A percentile compares a stretch with the other conserved stretches of the same genome.
phyloP scores from a whole-genome alignment of 108 stramenopile species.

The Asterionellopsis glacialis region DNA sequence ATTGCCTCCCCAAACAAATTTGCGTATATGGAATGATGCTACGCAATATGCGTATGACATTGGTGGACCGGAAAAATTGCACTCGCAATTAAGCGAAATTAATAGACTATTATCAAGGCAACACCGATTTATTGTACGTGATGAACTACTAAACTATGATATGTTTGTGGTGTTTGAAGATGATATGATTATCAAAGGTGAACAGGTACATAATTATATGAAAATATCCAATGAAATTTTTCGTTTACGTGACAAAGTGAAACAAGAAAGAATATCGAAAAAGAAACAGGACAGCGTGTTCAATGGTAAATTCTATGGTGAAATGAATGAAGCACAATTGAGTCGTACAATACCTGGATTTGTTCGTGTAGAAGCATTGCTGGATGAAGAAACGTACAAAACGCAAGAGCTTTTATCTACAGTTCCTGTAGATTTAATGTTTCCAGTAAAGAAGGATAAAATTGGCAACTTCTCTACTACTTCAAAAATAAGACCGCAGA shows the following conservation, averaged over 20 bases:
- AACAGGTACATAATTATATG: conserved; percentile 65
- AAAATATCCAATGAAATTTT: conserved; percentile 50
- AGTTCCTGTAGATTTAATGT: conserved; percentile 26
- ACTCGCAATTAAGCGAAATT: conserved; percentile 6
- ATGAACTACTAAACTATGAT: conserved; percentile 69
- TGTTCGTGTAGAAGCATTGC: conserved; percentile 54
- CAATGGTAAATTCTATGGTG: conserved; percentile 31
- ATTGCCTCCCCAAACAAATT: conserved; percentile 41
- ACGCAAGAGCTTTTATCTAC: conserved; percentile 32
- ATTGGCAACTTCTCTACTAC: too few species aligned
- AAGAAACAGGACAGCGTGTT: conserved; percentile 15
- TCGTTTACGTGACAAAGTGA: conserved; percentile 28
- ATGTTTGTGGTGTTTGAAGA: conserved; percentile 75
- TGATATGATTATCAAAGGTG: conserved; percentile 65
- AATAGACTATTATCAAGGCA: conserved; percentile 68
- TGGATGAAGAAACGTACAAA: conserved; percentile 18
- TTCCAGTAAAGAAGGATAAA: background rate
- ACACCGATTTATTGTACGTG: conserved; percentile 76
- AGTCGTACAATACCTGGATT: conserved; percentile 66
- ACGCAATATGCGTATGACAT: conserved; percentile 55
- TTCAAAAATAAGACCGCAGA: too few species aligned
- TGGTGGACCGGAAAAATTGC: conserved; percentile 9
- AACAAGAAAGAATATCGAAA: conserved; percentile 3
- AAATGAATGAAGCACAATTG: conserved; percentile 45
- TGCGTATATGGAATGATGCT: conserved; percentile 77